Conservation (phyloP, 371 early-diverging fungal genomes). For the Mucor lusitanicus region DNA sequence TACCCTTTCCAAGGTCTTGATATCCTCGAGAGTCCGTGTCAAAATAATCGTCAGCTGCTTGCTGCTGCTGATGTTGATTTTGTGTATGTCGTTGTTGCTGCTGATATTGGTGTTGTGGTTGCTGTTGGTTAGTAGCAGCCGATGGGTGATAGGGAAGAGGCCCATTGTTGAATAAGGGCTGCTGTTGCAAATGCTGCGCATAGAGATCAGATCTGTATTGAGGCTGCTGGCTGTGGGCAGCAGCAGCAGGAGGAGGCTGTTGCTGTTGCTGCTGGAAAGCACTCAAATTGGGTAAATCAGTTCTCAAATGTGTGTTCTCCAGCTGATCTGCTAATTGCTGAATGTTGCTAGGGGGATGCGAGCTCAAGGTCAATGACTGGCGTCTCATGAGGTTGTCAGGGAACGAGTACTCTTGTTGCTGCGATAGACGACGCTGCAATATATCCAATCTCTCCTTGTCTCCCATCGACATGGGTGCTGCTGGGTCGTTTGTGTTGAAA, state of each 20-base stretch:
- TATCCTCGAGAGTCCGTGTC: slow-evolving; percentile 24
- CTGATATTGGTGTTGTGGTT: slow-evolving; percentile 2
- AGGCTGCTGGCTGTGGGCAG: not conserved
- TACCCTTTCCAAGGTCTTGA: slow-evolving; percentile 55
- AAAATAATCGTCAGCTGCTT: slow-evolving; percentile 26
- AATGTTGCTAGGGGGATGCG: slow-evolving; percentile 22
- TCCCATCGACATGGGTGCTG: slow-evolving; percentile 24
- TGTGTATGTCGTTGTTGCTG: slow-evolving; percentile 9
- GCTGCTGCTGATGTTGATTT: slow-evolving; percentile 4
- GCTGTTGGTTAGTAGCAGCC: slow-evolving; percentile 1
- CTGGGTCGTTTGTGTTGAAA: slow-evolving; percentile 6
- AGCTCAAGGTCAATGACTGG: slow-evolving; percentile 24
- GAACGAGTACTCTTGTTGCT: slow-evolving; percentile 25
- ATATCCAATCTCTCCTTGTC: slow-evolving; percentile 33
- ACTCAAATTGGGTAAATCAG: not conserved
- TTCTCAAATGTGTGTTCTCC: slow-evolving; percentile 33
- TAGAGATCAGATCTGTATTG: slow-evolving; percentile 11
- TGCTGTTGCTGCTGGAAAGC: slow-evolving; percentile 1
- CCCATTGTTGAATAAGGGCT: slow-evolving; percentile 1
- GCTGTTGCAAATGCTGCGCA: slow-evolving; percentile 17
- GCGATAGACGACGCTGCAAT: slow-evolving; percentile 28
- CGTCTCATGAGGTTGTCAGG: slow-evolving; percentile 28
- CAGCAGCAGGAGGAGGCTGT: too few relatives aligned
- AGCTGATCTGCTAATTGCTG: slow-evolving; percentile 38
- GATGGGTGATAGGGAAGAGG: slow-evolving; percentile 2